Conservation (phyloP, 192 early-diverging fungal species). For the Diversispora epigaea region DNA sequence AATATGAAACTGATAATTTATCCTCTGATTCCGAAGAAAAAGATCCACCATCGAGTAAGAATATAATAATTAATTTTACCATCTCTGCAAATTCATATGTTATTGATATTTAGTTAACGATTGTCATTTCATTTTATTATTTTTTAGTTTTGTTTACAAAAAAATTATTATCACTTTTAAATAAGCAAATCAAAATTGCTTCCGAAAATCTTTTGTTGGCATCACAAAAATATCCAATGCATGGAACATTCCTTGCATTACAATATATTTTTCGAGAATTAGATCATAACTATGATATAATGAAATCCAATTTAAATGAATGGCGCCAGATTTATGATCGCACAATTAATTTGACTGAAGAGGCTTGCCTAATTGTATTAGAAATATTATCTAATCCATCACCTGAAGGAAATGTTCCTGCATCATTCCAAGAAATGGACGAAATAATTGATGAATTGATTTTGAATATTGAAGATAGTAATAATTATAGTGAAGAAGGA, state of each 20-base stretch:
- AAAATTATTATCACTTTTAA: constrained; percentile 51
- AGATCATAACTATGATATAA: constrained; percentile 47
- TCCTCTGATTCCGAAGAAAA: constrained; percentile 32
- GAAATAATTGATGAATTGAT: constrained; percentile 53
- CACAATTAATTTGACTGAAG: constrained; percentile 51
- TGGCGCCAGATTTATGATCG: constrained; percentile 56
- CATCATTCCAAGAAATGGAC: constrained; percentile 72
- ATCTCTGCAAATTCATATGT: background rate
- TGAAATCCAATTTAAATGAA: constrained; percentile 44
- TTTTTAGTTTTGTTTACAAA: constrained; percentile 52
- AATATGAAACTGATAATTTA: constrained; percentile 11
- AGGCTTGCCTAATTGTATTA: constrained; percentile 60
- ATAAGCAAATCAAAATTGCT: constrained; percentile 50
- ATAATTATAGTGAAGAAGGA: background rate
- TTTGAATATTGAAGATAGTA: constrained; percentile 14
- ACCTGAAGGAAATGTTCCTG: constrained; percentile 89
- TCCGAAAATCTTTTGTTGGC: constrained; percentile 49
- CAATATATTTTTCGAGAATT: constrained; percentile 65
- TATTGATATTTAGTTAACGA: background rate
- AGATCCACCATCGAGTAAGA: constrained; percentile 29
- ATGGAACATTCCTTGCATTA: constrained; percentile 54
- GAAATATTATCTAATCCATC: constrained; percentile 74
- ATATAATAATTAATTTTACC: background rate
- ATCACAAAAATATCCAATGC: constrained; percentile 55
- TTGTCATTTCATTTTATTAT: background rate